Evolutionary conservation across 306 rosid species (phyloP), one percentile per base, ranked within the genome.

Genomic region (Sicyos baderoa): DNA sequence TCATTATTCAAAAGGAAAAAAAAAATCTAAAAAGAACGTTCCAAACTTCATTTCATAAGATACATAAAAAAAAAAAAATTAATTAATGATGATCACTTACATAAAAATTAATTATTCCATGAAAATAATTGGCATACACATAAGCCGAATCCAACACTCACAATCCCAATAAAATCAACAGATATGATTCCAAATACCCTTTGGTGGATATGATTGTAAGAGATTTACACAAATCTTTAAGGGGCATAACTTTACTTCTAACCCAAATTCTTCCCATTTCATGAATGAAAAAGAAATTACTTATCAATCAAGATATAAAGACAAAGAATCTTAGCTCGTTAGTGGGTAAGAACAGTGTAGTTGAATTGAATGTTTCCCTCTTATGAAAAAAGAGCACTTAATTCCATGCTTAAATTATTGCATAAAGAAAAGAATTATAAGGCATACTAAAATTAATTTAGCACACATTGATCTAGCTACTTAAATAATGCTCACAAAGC

Each of bases 131-230:
- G 42, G 6, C 0, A 1, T 35, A 29, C 35, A 6, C 42, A 32
- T 32, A 35, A 35, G 8, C 42, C 42, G 42, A 35, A 5, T 35
- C 42, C 5, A 35, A 35, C 8, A 5, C 8, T 5, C 42, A 35
- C 42, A 45, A 48, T 66, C 6, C 23, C 15, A 48, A 6, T 22
- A 21, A 66, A 13, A 22, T 47, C 44, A 66, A 66, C 42, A 47
- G 54, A 66, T 66, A 66, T 47, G 71, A 66, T 66, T 66, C 56
- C 42, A 21, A 64, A 65, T 44, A 21, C 70, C 40, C 14, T 32
- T 42, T 0, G 45, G 53, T 65, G 54, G 70, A 64, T 64, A 15
- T 44, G 52, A 64, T 64, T 21, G 29, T 35, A 64, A 64, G 53
- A 65, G 37, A 65, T 29, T 65, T 42, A 2, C 70, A 47, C 55